These are phyloP conservation scores for Candida parachauliodes DNA, from an alignment of 805 yeast genomes.

Conservation along the genomic window DNA sequence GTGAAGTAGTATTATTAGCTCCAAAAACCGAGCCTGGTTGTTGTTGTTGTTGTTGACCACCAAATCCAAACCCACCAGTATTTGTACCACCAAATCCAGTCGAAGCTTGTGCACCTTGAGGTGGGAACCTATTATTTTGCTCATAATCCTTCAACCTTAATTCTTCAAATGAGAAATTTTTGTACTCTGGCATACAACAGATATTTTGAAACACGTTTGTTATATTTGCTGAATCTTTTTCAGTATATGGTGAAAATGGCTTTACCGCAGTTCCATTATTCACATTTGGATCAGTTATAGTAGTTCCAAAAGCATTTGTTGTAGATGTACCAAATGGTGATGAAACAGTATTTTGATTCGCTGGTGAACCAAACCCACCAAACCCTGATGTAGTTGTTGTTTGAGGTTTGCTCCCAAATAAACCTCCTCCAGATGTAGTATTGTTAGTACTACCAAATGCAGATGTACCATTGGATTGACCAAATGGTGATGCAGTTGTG, in stretches of 20 bases:
- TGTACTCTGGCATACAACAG: conserved; percentile 87
- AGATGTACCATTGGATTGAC: conserved; percentile 24
- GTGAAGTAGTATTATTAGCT: conserved; percentile 16
- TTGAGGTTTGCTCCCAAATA: conserved; percentile 21
- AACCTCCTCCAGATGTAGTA: conserved; percentile 24
- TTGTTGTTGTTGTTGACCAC: conserved; percentile 12
- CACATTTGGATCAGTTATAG: conserved; percentile 23
- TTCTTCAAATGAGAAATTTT: conserved; percentile 79
- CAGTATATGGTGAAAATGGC: conserved; percentile 67
- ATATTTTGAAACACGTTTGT: conserved; percentile 61
- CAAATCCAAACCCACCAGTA: conserved; percentile 15
- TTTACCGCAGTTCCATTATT: conserved; percentile 67
- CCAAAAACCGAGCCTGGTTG: conserved; percentile 31
- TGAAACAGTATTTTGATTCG: conserved; percentile 25
- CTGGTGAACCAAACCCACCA: conserved; percentile 14
- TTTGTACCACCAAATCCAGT: conserved; percentile 19
- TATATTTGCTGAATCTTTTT: conserved; percentile 64
- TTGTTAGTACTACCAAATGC: conserved; percentile 31
- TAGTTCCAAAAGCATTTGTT: conserved; percentile 21
- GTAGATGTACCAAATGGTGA: conserved; percentile 16
- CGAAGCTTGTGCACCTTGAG: conserved; percentile 20
- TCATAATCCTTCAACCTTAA: conserved; percentile 85
- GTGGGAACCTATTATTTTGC: conserved; percentile 52
- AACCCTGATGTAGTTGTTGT: conserved; percentile 13
- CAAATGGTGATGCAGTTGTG: conserved; percentile 23